Base-by-base conservation (phyloP, 2,329 filamentous ascomycete genomes). In the Pseudonectria foliicola region DNA sequence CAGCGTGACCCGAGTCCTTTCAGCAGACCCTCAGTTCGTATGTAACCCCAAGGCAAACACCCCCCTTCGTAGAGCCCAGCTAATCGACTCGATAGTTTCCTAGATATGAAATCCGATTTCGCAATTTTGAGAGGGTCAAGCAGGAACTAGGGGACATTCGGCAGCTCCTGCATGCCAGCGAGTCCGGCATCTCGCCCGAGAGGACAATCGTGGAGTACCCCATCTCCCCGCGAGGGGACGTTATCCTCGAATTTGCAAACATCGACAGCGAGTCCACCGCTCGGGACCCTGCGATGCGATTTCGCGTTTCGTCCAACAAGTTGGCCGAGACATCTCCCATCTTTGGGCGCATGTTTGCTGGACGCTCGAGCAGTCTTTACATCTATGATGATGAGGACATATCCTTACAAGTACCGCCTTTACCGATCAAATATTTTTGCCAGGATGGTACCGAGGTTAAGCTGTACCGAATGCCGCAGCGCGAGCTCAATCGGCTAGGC, bases 391-490 rank as follows among this genome's bases (percentile, higher is more conserved):
- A 58, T 7, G 60, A 61, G 3, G 58, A 62, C 30, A 56, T 64
- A 5, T 40, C 50, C 5, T 43, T 49, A 3, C 55, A 63, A 16
- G 46, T 64, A 2, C 62, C 66, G 0, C 51, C 59, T 0, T 47
- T 57, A 0, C 56, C 64, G 2, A 55, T 50, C 0, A 55, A 48
- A 15, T 62, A 65, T 33, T 49, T 55, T 11, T 69, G 60, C 41
- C 54, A 58, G 23, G 66, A 73, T 33, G 66, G 66, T 1, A 57
- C 59, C 6, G 61, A 66, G 41, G 63, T 63, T 2, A 65, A 56
- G 42, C 45, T 74, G 2, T 74, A 71, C 40, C 63, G 66, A 10
- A 74, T 75, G 71, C 68, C 70, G 2, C 70, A 74, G 44, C 48
- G 60, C 18, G 70, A 74, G 42, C 40, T 60, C 6, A 70, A 73